Percentiles rank a stretch among this genome's conserved stretches.
phyloP scores from a whole-genome alignment of 1,284 basidiomycete genomes.

The Takashimella koratensis region DNA sequence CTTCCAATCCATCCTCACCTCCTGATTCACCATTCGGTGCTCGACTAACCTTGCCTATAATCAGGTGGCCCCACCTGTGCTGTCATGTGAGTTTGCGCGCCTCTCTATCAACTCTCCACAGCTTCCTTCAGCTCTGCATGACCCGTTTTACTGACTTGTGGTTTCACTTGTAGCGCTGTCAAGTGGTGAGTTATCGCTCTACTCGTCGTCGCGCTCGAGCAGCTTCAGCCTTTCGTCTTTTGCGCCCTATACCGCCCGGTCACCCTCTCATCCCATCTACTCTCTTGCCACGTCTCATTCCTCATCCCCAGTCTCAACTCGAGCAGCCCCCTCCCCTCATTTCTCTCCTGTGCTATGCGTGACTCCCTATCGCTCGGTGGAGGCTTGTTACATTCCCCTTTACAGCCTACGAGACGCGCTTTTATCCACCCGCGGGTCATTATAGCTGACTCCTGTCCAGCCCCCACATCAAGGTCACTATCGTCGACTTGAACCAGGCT shows the following conservation, averaged over 20 bases:
- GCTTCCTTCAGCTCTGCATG: not conserved
- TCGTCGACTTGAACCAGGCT: constrained; percentile 93
- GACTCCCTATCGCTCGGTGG: too few species aligned
- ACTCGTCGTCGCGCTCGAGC: not conserved
- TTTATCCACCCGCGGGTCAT: not conserved
- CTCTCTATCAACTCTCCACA: not conserved
- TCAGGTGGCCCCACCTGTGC: constrained; percentile 89
- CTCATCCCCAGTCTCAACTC: constrained; percentile 18
- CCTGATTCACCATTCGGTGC: too few species aligned
- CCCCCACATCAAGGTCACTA: constrained; percentile 90
- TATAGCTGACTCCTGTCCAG: constrained; percentile 41
- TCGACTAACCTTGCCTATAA: constrained; percentile 5
- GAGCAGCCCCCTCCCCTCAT: too few species aligned
- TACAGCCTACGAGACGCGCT: not conserved
- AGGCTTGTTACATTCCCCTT: too few species aligned
- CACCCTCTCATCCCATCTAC: constrained; percentile 1
- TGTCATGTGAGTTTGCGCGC: constrained; percentile 61
- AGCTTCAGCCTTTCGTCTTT: too few species aligned
- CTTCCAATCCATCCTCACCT: too few species aligned
- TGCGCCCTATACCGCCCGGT: too few species aligned
- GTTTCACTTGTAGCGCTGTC: constrained; percentile 24
- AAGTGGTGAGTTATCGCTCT: constrained; percentile 32
- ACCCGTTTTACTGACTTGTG: too few species aligned
- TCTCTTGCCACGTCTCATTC: constrained; percentile 21
- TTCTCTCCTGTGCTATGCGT: too few species aligned